phyloP scores from a whole-genome alignment of 2,329 filamentous ascomycete genomes.

The Aspergillus cejpii region DNA sequence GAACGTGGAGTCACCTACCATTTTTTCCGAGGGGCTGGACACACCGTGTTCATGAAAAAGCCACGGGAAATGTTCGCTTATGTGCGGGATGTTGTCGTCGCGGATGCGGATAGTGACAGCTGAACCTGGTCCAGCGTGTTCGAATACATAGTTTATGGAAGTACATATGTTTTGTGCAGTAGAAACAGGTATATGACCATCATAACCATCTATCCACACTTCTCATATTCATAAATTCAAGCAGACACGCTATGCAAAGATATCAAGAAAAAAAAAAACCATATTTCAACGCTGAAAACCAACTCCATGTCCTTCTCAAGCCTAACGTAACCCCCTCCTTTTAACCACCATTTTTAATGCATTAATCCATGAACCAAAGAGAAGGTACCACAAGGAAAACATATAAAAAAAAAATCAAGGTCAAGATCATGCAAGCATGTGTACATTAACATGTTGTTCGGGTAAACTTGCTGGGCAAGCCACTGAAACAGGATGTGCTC shows the following conservation, averaged over 20 bases:
- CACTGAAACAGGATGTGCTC: no score
- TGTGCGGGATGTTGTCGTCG: constrained; percentile 32
- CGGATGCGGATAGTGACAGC: background rate
- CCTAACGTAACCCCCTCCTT: background rate
- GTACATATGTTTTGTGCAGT: no score
- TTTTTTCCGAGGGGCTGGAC: constrained; percentile 31
- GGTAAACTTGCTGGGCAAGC: no score
- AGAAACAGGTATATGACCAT: no score
- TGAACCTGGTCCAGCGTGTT: no score
- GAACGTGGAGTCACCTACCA: constrained; percentile 35
- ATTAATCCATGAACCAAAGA: no score
- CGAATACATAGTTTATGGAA: no score
- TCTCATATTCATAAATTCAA: background rate
- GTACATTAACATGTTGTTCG: background rate
- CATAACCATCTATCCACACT: background rate
- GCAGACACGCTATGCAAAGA: constrained; percentile 6
- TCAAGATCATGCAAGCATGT: background rate
- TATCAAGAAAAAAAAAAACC: background rate
- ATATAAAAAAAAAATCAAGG: background rate
- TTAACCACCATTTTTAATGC: background rate
- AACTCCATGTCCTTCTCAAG: background rate
- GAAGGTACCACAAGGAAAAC: no score
- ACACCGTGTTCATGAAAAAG: constrained; percentile 29
- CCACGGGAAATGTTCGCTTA: constrained; percentile 34
- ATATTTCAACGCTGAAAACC: background rate